Evolutionary conservation across 768 basidiomycete species (phyloP).

Genomic region (Royoungia palumana): DNA sequence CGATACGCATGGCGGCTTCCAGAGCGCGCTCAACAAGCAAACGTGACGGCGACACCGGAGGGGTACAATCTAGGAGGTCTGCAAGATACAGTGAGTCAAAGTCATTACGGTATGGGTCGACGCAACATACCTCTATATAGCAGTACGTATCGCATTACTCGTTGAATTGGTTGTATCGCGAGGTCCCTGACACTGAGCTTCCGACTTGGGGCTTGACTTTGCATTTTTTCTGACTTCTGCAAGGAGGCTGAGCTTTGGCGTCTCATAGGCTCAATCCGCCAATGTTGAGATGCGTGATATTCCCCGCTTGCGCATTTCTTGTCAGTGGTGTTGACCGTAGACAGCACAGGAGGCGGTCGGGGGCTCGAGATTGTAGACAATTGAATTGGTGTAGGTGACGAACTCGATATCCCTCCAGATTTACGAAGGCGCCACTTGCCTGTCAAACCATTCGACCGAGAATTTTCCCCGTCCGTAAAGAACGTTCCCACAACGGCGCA

Average conservation of each 20-base stretch:
- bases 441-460: conserved; percentile 7
- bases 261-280: conserved; percentile 1
- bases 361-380: conserved; percentile 7
- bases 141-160: conserved; percentile 61
- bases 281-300: background rate
- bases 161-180: conserved; percentile 61
- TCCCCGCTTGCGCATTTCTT: conserved; percentile 6
- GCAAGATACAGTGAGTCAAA: conserved; percentile 2
- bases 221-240: background rate
- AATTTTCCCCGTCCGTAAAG: conserved; percentile 30
- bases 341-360: conserved; percentile 9
- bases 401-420: conserved; percentile 6
- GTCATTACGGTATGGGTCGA: background rate
- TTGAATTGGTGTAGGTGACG: conserved; percentile 5
- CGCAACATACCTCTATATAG: conserved; percentile 50
- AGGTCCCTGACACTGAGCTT: conserved; percentile 48
- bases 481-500: conserved; percentile 32
- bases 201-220: conserved; percentile 7
- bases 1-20: conserved; percentile 55
- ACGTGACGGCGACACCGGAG: conserved; percentile 45
- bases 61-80: conserved; percentile 54
- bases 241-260: background rate
- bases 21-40: conserved; percentile 56
- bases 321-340: conserved; percentile 5
- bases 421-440: conserved; percentile 26